Percentiles rank a stretch among this genome's conserved stretches.
phyloP scores from a whole-genome alignment of 164 flowering plant species.

The Annona squamosa region DNA sequence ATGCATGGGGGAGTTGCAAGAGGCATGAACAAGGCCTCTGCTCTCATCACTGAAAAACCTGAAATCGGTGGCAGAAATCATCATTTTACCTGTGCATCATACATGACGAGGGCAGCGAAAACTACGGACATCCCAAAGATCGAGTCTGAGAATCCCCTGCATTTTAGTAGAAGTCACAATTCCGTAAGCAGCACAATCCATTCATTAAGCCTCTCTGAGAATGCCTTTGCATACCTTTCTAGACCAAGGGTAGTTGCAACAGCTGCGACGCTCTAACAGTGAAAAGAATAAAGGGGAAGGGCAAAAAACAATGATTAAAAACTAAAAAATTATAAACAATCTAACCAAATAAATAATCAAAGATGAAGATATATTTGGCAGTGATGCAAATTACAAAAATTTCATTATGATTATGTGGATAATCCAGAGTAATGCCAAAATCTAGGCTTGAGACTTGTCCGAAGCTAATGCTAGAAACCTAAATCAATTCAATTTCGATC shows the following conservation, averaged over 20 bases:
- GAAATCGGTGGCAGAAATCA: not conserved
- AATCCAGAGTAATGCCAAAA: no score
- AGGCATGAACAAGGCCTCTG: no score
- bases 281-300: not conserved
- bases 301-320: not conserved
- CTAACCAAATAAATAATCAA: not conserved
- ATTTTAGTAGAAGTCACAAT: conserved; percentile 1
- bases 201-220: not conserved
- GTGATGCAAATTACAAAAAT: not conserved
- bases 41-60: not conserved
- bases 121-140: conserved; percentile 72
- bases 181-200: not conserved
- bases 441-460: no score
- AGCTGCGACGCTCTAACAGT: conserved; percentile 36
- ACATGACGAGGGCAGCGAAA: conserved; percentile 78
- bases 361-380: not conserved
- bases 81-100: conserved; percentile 72
- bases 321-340: not conserved
- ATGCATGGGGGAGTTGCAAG: no score
- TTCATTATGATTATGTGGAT: no score
- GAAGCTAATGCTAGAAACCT: not conserved
- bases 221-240: conserved; percentile 47
- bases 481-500: no score
- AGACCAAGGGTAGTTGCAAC: conserved; percentile 67
- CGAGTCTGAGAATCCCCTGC: conserved; percentile 83